Evolutionary conservation across 2,329 filamentous ascomycete species (phyloP).

Genomic region (Claviceps cyperi): DNA sequence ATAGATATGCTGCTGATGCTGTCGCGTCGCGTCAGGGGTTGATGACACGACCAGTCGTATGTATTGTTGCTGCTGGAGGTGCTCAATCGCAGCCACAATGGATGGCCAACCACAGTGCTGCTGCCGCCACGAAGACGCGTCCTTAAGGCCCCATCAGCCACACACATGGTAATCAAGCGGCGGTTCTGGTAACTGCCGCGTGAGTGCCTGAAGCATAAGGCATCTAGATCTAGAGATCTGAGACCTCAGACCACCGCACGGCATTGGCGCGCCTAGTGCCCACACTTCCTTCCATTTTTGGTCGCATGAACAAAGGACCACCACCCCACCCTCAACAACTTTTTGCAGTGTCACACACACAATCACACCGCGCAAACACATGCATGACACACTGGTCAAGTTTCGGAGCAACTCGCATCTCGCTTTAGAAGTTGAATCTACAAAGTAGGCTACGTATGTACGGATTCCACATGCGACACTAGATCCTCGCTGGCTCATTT

Average conservation of each 20-base stretch:
- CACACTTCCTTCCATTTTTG: neutral
- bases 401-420: neutral
- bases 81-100: too few species aligned
- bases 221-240: neutral
- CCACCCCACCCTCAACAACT: neutral
- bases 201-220: neutral
- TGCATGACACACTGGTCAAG: neutral
- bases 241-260: neutral
- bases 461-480: too few species aligned
- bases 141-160: too few species aligned
- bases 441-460: too few species aligned
- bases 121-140: too few species aligned
- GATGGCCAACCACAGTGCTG: too few species aligned
- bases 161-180: too few species aligned
- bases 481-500: too few species aligned
- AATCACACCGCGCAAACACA: neutral
- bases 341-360: neutral
- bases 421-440: neutral
- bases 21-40: constrained; percentile 1
- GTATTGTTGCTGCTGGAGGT: neutral
- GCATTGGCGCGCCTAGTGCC: too few species aligned
- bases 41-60: neutral
- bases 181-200: neutral
- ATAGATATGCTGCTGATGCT: neutral
- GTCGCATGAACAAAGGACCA: neutral